Evolutionary conservation across 140 eudicot species (phyloP).

Genomic region (Bidens hawaiensis): DNA sequence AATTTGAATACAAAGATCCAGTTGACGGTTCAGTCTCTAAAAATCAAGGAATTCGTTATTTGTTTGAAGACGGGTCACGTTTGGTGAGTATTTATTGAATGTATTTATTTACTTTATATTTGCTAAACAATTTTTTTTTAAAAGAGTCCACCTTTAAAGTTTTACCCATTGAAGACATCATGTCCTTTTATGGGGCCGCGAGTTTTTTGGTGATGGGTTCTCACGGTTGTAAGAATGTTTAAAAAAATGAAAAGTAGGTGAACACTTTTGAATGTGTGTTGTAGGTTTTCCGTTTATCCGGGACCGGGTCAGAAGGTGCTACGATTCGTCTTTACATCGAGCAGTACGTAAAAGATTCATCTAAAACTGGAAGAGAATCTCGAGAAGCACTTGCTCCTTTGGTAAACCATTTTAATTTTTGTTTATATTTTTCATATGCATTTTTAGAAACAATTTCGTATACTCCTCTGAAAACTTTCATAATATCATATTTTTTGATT

Average conservation of each 20-base stretch:
- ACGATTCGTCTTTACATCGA: conserved; percentile 93
- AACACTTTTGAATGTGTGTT: conserved; percentile 4
- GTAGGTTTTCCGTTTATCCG: conserved; percentile 95
- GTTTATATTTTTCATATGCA: background rate
- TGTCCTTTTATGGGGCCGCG: no score
- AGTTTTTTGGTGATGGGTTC: no score
- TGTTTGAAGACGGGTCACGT: conserved; percentile 88
- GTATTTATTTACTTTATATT: background rate
- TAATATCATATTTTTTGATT: background rate
- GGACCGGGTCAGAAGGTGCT: conserved; percentile 98
- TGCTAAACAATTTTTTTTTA: no score
- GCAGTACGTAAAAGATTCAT: conserved; percentile 82
- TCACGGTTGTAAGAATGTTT: no score
- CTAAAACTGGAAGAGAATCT: conserved; percentile 93
- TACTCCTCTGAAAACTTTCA: background rate
- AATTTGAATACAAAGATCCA: conserved; percentile 96
- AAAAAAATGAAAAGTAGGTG: background rate
- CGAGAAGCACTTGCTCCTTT: conserved; percentile 92
- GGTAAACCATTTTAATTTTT: conserved; percentile 31
- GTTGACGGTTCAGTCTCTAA: conserved; percentile 95
- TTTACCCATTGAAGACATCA: no score
- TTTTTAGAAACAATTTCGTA: background rate
- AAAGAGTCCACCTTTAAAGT: no score
- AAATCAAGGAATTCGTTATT: conserved; percentile 92
- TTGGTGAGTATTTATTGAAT: conserved; percentile 20